Base-by-base conservation (phyloP, 2,329 filamentous ascomycete genomes). In the Septoria petroselini region DNA sequence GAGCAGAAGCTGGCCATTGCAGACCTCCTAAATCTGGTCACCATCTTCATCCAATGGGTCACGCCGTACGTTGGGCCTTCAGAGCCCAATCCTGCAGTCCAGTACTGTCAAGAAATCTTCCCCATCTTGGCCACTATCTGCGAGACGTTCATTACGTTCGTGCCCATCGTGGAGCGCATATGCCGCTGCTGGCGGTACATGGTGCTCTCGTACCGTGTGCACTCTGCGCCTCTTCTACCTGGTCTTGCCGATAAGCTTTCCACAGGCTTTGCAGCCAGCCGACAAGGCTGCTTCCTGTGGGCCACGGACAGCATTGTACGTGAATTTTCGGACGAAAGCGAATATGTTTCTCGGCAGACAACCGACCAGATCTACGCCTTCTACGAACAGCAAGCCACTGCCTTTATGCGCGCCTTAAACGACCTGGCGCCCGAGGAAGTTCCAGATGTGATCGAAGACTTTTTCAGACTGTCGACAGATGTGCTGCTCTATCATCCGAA, bases 231-330 rank as follows among this genome's bases (percentile, higher is more conserved):
- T 18, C 73, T 98, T 38, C 78, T 98, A 37, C 86, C 87, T 1
- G 80, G 83, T 15, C 83, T 98, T 71, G 94, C 93, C 14, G 87
- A 91, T 61, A 94, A 91, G 70, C 80, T 98, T 50, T 88, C 88
- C 1, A 79, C 78, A 56, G 91, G 91, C 3, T 98, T 98, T 67
- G 80, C 86, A 48, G 79, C 81, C 14, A 96, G 91, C 8, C 82
- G 84, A 53, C 91, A 98, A 70, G 93, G 93, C 9, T 96, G 91
- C 68, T 98, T 98, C 77, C 77, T 98, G n/a, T 98, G 93, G 93
- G 91, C 93, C 1, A 96, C 91, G 2, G 88, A 91, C 58, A 89
- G 91, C 7, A 94, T 98, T 55, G 80, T 98, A 23, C 86, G 93
- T 52, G 93, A 98, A 68, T 98, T 97, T 66, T 93, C 89, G 0